Evolutionary conservation across 495 filamentous ascomycete genomes (phyloP).

Genomic region (Ramalina peruviana): DNA sequence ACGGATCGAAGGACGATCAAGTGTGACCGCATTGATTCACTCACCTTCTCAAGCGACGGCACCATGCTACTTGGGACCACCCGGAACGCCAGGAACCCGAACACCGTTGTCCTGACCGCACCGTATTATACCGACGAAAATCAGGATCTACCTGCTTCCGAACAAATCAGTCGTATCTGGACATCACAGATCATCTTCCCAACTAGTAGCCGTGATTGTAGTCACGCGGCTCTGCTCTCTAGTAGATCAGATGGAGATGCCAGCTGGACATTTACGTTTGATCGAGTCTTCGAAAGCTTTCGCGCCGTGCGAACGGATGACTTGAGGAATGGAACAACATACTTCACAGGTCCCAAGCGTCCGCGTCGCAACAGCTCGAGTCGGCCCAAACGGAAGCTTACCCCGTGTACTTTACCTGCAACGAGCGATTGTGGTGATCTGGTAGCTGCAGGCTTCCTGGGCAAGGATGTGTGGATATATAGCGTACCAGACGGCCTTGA

Average conservation of each 20-base stretch:
- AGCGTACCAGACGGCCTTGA: slow-evolving; percentile 65
- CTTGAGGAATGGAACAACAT: slow-evolving; percentile 59
- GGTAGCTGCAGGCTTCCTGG: slow-evolving; percentile 60
- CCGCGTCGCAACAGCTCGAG: slow-evolving; percentile 3
- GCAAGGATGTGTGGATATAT: slow-evolving; percentile 65
- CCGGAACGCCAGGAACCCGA: slow-evolving; percentile 43
- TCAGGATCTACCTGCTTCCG: slow-evolving; percentile 33
- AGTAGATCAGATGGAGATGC: slow-evolving; percentile 56
- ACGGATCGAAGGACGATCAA: slow-evolving; percentile 68
- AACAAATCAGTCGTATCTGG: slow-evolving; percentile 66
- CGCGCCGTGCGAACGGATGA: slow-evolving; percentile 63
- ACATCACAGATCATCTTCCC: slow-evolving; percentile 82
- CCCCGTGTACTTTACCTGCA: slow-evolving; percentile 55
- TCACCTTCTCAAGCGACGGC: slow-evolving; percentile 74
- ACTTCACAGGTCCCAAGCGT: slow-evolving; percentile 58
- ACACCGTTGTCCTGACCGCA: slow-evolving; percentile 65
- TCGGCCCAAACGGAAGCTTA: slow-evolving; percentile 26
- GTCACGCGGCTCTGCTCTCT: slow-evolving; percentile 61
- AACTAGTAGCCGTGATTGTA: slow-evolving; percentile 58
- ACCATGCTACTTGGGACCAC: slow-evolving; percentile 76
- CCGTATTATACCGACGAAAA: slow-evolving; percentile 52
- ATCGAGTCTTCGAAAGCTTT: slow-evolving; percentile 61
- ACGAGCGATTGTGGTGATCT: slow-evolving; percentile 56
- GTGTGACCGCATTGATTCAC: slow-evolving; percentile 61
- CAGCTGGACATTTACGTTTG: slow-evolving; percentile 68